These are phyloP conservation scores for Rhytidhysteron rufulum DNA, from an alignment of 2,329 filamentous ascomycete genomes.

Conservation along the genomic window DNA sequence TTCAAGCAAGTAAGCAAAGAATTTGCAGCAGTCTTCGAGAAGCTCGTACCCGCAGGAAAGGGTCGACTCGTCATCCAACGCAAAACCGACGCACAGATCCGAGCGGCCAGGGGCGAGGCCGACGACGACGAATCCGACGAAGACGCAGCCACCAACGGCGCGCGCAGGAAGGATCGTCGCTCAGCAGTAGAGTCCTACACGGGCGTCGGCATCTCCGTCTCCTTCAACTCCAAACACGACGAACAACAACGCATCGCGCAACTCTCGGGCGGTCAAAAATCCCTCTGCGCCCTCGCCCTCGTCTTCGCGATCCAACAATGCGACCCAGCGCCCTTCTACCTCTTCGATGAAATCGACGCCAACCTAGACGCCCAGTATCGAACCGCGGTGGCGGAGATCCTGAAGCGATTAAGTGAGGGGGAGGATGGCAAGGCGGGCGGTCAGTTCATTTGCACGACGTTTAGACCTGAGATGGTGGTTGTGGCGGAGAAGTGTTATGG, in stretches of 20 bases:
- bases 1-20: constrained; percentile 97
- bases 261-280: constrained; percentile 95
- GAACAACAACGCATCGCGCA: constrained; percentile 98
- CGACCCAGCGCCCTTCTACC: constrained; percentile 96
- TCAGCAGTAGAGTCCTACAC: constrained; percentile 84
- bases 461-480: constrained; percentile 91
- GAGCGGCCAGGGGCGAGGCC: constrained; percentile 62
- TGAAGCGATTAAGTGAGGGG: constrained; percentile 54
- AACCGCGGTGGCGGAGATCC: constrained; percentile 86
- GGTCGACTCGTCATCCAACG: constrained; percentile 91
- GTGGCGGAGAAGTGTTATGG: constrained; percentile 98
- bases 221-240: constrained; percentile 97
- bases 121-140: constrained; percentile 52
- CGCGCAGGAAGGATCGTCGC: constrained; percentile 9
- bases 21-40: constrained; percentile 89
- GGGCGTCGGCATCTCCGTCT: constrained; percentile 93
- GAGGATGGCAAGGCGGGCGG: constrained; percentile 47
- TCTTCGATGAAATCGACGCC: constrained; percentile 98
- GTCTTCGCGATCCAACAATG: constrained; percentile 99
- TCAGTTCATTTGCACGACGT: constrained; percentile 98
- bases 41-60: constrained; percentile 88
- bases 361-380: constrained; percentile 98
- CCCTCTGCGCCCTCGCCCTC: constrained; percentile 91
- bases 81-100: constrained; percentile 66
- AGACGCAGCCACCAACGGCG: constrained; percentile 10